Evolutionary conservation across 305 asterid genomes (phyloP), one percentile per base, ranked within the genome.

Genomic region (Fraxinus sp.): DNA sequence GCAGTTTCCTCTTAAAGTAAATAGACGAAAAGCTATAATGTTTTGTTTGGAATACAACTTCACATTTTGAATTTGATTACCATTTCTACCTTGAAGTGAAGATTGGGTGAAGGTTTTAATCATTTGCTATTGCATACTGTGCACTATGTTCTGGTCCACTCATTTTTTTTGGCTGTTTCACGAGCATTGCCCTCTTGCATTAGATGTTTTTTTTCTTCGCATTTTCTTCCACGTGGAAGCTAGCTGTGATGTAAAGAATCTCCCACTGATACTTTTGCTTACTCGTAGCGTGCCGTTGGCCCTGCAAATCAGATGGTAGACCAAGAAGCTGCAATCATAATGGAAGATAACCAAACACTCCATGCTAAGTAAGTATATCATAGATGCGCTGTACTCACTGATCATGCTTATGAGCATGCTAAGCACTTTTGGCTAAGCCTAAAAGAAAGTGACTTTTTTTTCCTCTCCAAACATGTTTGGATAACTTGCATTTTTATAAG

Each of bases 321-420:
- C 30, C 71, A 85, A 81, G 94, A 89, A 79, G 87, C 90, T 78
- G 87, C 85, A 82, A 71, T 1, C 74, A 32, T 89, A 70, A 70
- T 90, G 78, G 87, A 83, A 88, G 93, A 90, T 78, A 91, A 93
- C 88, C 84, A 41, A 84, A 87, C 36, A 88, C 91, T 89, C 82
- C 92, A 26, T 10, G 84, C 89, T 13, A 88, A 30, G 97, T 93
- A 87, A 90, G 97, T 88, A 66, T 76, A 66, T 5, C 78, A 79
- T 86, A 75, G 49, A 46, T 86, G 20, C 18, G 39, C 49, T 82
- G 57, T 46, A 26, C 66, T 83, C 39, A 82, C 33, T 81, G 6
- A 30, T 55, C 71, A 26, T 80, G 79, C 70, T 68, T 39, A 77
- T 55, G 26, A 79, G 66, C 26, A 57, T 7, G 28, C 68, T 57